Base-by-base conservation (phyloP, 176 grass and related monocot species). In the Carex cristatella region DNA sequence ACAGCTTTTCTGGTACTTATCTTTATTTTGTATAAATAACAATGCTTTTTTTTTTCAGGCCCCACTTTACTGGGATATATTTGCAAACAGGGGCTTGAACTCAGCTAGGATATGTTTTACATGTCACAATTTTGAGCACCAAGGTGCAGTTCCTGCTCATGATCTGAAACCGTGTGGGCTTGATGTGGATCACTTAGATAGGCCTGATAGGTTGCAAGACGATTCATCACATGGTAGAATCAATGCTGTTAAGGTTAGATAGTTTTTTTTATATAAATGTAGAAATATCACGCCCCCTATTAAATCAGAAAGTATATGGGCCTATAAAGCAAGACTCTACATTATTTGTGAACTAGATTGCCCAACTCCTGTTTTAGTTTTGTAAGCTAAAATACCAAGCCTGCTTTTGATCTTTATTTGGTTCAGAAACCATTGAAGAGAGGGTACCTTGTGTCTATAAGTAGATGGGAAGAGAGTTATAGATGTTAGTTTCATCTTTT, bases 81-180 rank as follows among this genome's bases (percentile, higher is more conserved):
- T 93, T 79, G 89, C 89, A 85, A 90, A 88, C 61, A 84, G 79
- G 46, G 95, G 95, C 42, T 92, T 98, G 82, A 92, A 94, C 86
- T 94, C 91, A 44, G 91, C 95, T 88, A 93, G 93, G 87, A 95
- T 94, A 91, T 94, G 95, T 65, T 95, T 98, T 66, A 98, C 95
- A 72, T 98, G 95, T 61, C 95, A 98, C 81, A 98, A 98, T 87
- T 98, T 95, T 77, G 95, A 98, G 86, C 91, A 98, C 84, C 95
- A 98, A 90, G 95, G 95, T 80, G 83, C 75, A 58, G 91, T 82
- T 61, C 93, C 92, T 33, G 88, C 95, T 84, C 88, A 88, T 79
- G 91, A 95, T 86, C 91, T 98, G 89, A 86, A 88, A 86, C 90
- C 88, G 2, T 93, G 87, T 88, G 95, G 93, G 58, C 93, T 98